Conservation (phyloP, 768 basidiomycete genomes). For the Suillus subalutaceus region DNA sequence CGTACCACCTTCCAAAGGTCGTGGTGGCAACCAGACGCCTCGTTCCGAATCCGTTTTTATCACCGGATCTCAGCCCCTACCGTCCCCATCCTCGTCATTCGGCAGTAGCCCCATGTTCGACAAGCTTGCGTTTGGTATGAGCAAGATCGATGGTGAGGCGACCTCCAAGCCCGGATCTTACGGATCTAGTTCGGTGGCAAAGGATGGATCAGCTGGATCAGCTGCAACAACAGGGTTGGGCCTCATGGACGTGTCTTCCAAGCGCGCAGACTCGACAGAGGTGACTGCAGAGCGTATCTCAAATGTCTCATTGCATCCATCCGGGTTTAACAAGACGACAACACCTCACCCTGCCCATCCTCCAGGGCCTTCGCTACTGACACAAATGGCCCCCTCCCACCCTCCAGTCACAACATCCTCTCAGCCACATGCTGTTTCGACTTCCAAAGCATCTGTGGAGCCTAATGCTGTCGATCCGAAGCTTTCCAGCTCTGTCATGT, state of each 20-base stretch:
- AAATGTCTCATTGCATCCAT: constrained; percentile 45
- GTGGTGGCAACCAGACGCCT: constrained; percentile 96
- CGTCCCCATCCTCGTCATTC: constrained; percentile 79
- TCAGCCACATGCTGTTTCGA: constrained; percentile 30
- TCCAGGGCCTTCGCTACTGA: constrained; percentile 70
- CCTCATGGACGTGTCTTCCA: constrained; percentile 18
- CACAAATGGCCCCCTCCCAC: constrained; percentile 62
- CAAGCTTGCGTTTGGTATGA: constrained; percentile 92
- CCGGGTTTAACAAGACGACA: constrained; percentile 42
- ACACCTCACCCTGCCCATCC: constrained; percentile 39
- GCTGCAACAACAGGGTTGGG: constrained; percentile 13
- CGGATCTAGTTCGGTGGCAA: constrained; percentile 26
- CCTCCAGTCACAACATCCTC: constrained; percentile 19
- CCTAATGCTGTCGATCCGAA: constrained; percentile 22
- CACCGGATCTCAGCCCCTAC: constrained; percentile 91
- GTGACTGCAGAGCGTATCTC: constrained; percentile 54
- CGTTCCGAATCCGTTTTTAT: constrained; percentile 81
- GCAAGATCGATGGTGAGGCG: constrained; percentile 68
- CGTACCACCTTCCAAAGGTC: constrained; percentile 89
- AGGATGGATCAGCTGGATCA: constrained; percentile 27
- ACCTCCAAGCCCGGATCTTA: constrained; percentile 38
- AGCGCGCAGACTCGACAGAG: constrained; percentile 42
- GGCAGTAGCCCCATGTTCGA: constrained; percentile 76
- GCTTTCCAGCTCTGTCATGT: constrained; percentile 29
- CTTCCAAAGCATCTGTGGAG: constrained; percentile 23